Base-by-base conservation (phyloP, 148 eudicot species). In the Suaeda aralocaspica region DNA sequence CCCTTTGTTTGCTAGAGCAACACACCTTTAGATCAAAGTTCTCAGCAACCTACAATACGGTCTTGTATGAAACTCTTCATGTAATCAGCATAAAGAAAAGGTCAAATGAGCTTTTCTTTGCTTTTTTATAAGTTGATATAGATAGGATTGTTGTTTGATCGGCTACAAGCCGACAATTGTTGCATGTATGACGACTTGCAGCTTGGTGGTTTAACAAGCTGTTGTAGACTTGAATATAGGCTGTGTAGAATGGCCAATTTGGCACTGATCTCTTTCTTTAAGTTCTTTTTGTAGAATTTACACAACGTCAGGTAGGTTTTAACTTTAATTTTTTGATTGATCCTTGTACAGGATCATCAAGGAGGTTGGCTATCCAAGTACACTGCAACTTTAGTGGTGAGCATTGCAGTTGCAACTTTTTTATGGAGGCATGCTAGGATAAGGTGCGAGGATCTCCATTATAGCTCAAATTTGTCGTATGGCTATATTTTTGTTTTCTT, bases 361-460 rank as follows among this genome's bases (percentile, higher is more conserved):
- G 76, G 74, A 74, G 76, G 78, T 70, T 82, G 85, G 85, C 68
- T 79, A n/a, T 60, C 73, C 59, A 79, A 82, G 59, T 76, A 72
- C 72, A 76, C 85, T 56, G 85, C 78, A 76, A 82, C 85, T 39
- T 74, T 79, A 28, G 78, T 79, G 57, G 82, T 76, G 56, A 82
- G 85, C n/a, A 51, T 82, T 57, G 85, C 80, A 65, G 85, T 82
- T 62, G 80, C 82, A 36, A 78, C 82, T 59, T 82, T 76, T 69
- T 70, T 82, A 36, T 82, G 85, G 78, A 82, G 80, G 61, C 82
- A 68, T 52, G 71, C 82, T 64, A 64, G 82, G 80, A 68, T 59
- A 76, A 82, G 86, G 86, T 79, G 25, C n/a, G 42, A 2, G 39
- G 33, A 63, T 73, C 51, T 41, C 6, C 50, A 19, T 65, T 21